A percentile compares a stretch with the other conserved stretches of the same genome.
Evolutionary conservation across 176 grass and related monocot genomes (phyloP).

Genomic region (Aegilops longissima): DNA sequence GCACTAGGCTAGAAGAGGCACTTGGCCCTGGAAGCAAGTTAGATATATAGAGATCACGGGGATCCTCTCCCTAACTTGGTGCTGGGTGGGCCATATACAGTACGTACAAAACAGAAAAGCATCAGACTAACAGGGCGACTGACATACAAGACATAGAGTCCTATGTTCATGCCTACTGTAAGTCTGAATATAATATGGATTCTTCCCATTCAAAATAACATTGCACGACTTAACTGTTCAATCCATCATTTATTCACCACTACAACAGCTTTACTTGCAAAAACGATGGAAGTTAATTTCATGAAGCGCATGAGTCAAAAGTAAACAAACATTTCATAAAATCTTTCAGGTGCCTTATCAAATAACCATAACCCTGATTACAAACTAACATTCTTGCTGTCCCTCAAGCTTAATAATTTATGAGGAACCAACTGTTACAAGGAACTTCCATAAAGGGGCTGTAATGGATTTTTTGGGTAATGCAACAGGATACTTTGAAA

Average conservation of each 20-base stretch:
- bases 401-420: not conserved
- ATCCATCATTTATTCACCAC: constrained; percentile 19
- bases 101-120: not conserved
- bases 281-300: not conserved
- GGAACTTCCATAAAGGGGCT: constrained; percentile 26
- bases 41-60: not conserved
- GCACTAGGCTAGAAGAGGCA: not conserved
- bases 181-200: constrained; percentile 14
- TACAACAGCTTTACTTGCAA: constrained; percentile 11
- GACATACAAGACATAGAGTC: not conserved
- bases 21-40: not conserved
- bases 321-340: constrained; percentile 9
- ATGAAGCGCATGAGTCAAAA: not conserved
- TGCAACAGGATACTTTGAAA: constrained; percentile 25
- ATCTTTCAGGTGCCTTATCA: not conserved
- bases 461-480: constrained; percentile 25
- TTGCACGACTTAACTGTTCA: constrained; percentile 20
- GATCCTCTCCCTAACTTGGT: not conserved
- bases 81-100: not conserved
- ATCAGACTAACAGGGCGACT: constrained; percentile 3
- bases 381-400: not conserved
- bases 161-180: not conserved
- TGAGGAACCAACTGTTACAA: not conserved
- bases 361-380: not conserved
- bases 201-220: constrained; percentile 10